Evolutionary conservation across 2,329 filamentous ascomycete genomes (phyloP).

Genomic region (Microascus cirrosus): DNA sequence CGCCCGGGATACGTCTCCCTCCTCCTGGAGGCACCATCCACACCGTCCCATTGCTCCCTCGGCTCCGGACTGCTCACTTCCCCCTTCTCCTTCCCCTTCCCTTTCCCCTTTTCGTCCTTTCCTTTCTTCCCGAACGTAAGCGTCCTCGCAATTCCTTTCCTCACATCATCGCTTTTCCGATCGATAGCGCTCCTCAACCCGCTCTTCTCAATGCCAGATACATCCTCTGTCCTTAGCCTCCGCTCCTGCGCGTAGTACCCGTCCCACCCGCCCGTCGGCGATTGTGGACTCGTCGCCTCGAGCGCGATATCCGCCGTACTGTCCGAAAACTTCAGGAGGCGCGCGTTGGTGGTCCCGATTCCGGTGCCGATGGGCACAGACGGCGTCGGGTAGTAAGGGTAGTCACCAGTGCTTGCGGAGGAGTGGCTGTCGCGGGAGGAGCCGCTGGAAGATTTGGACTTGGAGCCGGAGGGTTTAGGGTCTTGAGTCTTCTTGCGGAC

Average conservation of each 20-base stretch:
- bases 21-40: neutral
- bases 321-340: slow-evolving; percentile 34
- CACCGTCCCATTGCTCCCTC: neutral
- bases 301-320: slow-evolving; percentile 16
- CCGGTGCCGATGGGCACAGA: slow-evolving; percentile 20
- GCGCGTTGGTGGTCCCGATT: slow-evolving; percentile 28
- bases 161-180: slow-evolving; percentile 42
- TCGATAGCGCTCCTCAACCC: slow-evolving; percentile 40
- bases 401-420: slow-evolving; percentile 26
- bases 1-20: neutral
- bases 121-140: slow-evolving; percentile 39
- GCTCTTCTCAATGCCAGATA: slow-evolving; percentile 43
- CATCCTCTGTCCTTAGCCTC: slow-evolving; percentile 32
- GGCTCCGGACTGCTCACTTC: neutral
- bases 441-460: slow-evolving; percentile 17
- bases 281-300: slow-evolving; percentile 4
- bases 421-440: slow-evolving; percentile 26
- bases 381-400: slow-evolving; percentile 22
- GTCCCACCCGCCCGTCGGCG: neutral
- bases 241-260: neutral
- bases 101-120: slow-evolving; percentile 21
- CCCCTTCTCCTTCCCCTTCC: neutral
- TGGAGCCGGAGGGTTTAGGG: slow-evolving; percentile 18
- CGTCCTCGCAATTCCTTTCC: slow-evolving; percentile 40
- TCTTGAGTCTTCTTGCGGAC: slow-evolving; percentile 49